Evolutionary conservation across 2,329 filamentous ascomycete species (phyloP).

Genomic region (Aspergillus sergii): DNA sequence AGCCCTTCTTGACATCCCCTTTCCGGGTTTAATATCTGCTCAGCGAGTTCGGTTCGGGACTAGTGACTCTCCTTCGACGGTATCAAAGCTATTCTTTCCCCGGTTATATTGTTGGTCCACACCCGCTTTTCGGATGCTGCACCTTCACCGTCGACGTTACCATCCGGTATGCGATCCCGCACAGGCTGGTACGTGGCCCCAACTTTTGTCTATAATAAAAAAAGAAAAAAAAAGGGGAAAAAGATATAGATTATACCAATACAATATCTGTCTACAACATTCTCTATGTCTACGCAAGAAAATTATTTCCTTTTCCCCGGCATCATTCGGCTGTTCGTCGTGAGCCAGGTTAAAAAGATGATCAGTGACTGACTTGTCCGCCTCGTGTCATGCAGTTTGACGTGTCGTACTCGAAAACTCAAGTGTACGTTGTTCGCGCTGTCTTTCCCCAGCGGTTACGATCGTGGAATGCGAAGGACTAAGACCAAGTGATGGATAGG

Average conservation of each 20-base stretch:
- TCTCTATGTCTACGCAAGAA: not conserved
- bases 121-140: constrained; percentile 26
- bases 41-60: constrained; percentile 11
- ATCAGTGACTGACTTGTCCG: not conserved
- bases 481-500: constrained; percentile 21
- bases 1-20: not conserved
- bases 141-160: constrained; percentile 26
- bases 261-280: not conserved
- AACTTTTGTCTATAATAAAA: not conserved
- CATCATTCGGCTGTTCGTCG: not conserved
- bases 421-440: constrained; percentile 52
- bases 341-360: not conserved
- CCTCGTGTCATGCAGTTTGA: constrained; percentile 43
- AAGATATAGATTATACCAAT: not conserved
- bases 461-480: not conserved
- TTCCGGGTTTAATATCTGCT: constrained; percentile 11
- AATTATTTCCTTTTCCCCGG: not conserved
- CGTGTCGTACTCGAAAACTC: constrained; percentile 63
- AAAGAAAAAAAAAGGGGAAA: not conserved
- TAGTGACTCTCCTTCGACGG: constrained; percentile 12
- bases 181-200: constrained; percentile 43
- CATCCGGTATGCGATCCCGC: constrained; percentile 45
- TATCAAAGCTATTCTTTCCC: constrained; percentile 10
- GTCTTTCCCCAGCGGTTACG: not conserved
- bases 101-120: constrained; percentile 9